Base-by-base conservation (phyloP, 2,329 filamentous ascomycete species). In the Talaromyces sp. region DNA sequence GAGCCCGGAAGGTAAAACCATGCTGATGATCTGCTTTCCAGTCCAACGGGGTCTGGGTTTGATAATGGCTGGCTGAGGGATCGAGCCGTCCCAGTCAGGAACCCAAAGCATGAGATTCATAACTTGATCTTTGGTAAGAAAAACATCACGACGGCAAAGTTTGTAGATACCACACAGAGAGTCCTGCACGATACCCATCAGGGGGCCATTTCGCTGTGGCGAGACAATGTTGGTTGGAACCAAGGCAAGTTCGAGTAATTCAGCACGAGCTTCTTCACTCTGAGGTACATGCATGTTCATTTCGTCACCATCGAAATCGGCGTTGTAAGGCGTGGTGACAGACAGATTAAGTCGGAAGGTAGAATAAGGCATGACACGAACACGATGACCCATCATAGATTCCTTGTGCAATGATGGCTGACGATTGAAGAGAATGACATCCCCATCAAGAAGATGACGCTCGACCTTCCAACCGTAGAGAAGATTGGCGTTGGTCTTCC, bases 241-340 rank as follows among this genome's bases (percentile, higher is more conserved):
- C 86, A 98, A 90, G 78, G 94, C 98, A 14, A 99, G 86, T 76
- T 98, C 90, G 78, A 89, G 92, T 71, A 99, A 88, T 79, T 99
- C 95, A 54, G 96, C 93, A 67, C 95, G 90, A 39, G 96, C 96
- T 79, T 99, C 96, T 75, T 99, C 93, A 43, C 91, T 95, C 75
- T 99, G 95, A 3, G 95, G 96, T 61, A 99, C 96, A 86, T 99
- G 95, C 81, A 99, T 87, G 76, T 99, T 99, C 95, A 99, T 99
- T 80, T 99, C 95, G 78, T 99, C 95, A 81, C 95, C 95, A 75
- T 99, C 95, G 81, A 99, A 99, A 91, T 99, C 95, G 72, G 95
- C 95, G 82, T 99, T 99, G 84, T 99, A 99, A 0, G 95, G 95
- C 33, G 93, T 96, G 0, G 96, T 99, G 74, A 99, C 95, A 0